Evolutionary conservation across 139 green algal species (phyloP).

Genomic region (Gonium pectorale): DNA sequence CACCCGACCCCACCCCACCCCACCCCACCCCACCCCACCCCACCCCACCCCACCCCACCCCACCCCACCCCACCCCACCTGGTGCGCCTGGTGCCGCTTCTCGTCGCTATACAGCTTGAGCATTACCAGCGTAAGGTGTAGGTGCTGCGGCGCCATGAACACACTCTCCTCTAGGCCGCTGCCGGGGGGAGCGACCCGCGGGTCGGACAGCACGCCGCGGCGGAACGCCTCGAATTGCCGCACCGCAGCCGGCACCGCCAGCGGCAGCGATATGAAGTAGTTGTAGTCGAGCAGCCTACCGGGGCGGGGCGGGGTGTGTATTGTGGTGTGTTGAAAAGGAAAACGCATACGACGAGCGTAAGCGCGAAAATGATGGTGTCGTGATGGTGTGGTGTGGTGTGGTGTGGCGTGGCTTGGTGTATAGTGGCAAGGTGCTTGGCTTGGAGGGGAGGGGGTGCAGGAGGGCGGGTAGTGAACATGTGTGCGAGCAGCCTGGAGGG

Average conservation of each 20-base stretch:
- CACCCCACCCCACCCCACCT: constrained; percentile 19
- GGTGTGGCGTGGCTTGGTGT: no score
- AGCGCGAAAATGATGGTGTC: no score
- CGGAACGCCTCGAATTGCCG: constrained; percentile 47
- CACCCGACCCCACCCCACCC: no score
- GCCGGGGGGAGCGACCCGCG: background rate
- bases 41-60: background rate
- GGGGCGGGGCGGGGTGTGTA: background rate
- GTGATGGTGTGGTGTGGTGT: no score
- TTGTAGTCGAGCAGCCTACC: constrained; percentile 53
- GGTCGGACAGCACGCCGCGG: constrained; percentile 6
- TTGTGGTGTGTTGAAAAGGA: no score
- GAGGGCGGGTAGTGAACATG: no score
- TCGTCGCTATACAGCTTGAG: constrained; percentile 76
- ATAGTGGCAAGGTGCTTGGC: no score
- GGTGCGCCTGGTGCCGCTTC: constrained; percentile 44
- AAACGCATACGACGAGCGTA: no score
- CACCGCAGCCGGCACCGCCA: constrained; percentile 37
- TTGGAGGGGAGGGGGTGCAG: no score
- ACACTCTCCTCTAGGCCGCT: constrained; percentile 25
- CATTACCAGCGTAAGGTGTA: constrained; percentile 75
- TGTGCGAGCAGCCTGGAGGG: no score
- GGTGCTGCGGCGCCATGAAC: constrained; percentile 48
- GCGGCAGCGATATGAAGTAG: constrained; percentile 57
- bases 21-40: background rate